A percentile compares a stretch with the other conserved stretches of the same genome.
Conservation (phyloP, 2,329 filamentous ascomycete genomes). For the Colletotrichum echinochloae region DNA sequence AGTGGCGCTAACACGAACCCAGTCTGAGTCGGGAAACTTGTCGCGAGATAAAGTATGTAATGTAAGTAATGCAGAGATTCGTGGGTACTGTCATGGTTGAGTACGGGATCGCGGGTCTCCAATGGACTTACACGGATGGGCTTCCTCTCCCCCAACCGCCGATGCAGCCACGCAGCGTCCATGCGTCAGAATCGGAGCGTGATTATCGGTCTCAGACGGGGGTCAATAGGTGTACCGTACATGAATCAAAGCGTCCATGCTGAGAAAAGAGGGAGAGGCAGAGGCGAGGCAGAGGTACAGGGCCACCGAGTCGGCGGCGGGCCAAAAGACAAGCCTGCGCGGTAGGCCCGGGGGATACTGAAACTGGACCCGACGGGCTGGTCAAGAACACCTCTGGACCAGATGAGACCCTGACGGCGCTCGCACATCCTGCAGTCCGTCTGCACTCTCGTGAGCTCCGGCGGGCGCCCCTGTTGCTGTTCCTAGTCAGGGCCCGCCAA, state of each 20-base stretch:
- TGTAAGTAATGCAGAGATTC: constrained; percentile 17
- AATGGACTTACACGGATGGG: constrained; percentile 40
- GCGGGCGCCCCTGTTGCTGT: constrained; percentile 17
- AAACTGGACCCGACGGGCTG: constrained; percentile 35
- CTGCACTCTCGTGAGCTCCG: constrained; percentile 21
- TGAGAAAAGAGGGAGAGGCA: constrained; percentile 2
- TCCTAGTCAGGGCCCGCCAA: constrained; percentile 28
- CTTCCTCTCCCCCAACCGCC: constrained; percentile 6
- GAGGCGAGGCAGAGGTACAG: not conserved
- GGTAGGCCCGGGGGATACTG: constrained; percentile 34
- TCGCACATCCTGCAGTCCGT: constrained; percentile 19
- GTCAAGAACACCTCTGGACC: constrained; percentile 27
- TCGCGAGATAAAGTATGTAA: not conserved
- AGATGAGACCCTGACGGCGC: constrained; percentile 29
- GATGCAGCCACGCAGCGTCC: constrained; percentile 10
- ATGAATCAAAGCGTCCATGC: constrained; percentile 28
- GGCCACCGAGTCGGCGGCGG: not conserved
- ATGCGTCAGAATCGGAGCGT: constrained; percentile 22
- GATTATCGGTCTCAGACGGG: constrained; percentile 25
- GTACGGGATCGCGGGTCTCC: constrained; percentile 23
- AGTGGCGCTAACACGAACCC: constrained; percentile 7
- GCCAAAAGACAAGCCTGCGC: constrained; percentile 12
- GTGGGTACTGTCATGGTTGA: constrained; percentile 1
- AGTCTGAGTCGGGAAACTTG: constrained; percentile 15
- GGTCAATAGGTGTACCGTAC: constrained; percentile 22